These are phyloP conservation scores for Westerdykella ornata DNA, from an alignment of 2,329 filamentous ascomycete species.

Conservation along the genomic window DNA sequence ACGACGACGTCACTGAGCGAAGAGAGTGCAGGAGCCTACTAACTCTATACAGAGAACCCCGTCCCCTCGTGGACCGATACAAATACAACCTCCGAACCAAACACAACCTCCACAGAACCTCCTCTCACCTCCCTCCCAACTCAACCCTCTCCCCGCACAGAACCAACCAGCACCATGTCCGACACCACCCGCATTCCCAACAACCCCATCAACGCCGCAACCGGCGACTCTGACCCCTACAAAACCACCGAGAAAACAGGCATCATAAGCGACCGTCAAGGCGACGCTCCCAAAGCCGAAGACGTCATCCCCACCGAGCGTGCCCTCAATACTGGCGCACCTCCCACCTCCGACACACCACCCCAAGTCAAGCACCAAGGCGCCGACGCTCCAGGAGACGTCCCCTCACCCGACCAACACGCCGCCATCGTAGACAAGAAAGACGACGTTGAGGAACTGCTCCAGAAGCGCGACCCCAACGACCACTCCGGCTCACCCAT, in stretches of 20 bases:
- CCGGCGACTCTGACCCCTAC: slow-evolving; percentile 16
- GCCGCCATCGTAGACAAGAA: slow-evolving; percentile 14
- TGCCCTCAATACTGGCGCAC: slow-evolving; percentile 12
- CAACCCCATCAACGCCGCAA: slow-evolving; percentile 16
- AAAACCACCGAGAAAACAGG: slow-evolving; percentile 25
- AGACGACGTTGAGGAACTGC: slow-evolving; percentile 13
- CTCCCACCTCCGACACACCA: slow-evolving; percentile 15
- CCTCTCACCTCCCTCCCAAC: background rate
- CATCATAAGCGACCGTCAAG: slow-evolving; percentile 17
- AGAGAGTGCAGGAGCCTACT: too few relatives aligned
- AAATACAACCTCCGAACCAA: background rate
- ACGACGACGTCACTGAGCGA: too few relatives aligned
- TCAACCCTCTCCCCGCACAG: slow-evolving; percentile 1
- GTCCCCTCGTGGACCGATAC: background rate
- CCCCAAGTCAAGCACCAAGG: slow-evolving; percentile 32
- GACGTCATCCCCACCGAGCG: slow-evolving; percentile 27
- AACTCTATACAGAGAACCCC: too few relatives aligned
- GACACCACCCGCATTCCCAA: slow-evolving; percentile 14
- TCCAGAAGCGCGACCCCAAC: slow-evolving; percentile 15
- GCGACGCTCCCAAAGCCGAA: slow-evolving; percentile 21
- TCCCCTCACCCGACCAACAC: slow-evolving; percentile 27
- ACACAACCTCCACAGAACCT: slow-evolving; percentile 1
- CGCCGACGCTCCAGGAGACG: slow-evolving; percentile 25
- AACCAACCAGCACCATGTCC: slow-evolving; percentile 8
- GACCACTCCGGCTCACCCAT: slow-evolving; percentile 23